Conservation (phyloP, 805 yeast species). For the Zygotorulaspora chibaensis region DNA sequence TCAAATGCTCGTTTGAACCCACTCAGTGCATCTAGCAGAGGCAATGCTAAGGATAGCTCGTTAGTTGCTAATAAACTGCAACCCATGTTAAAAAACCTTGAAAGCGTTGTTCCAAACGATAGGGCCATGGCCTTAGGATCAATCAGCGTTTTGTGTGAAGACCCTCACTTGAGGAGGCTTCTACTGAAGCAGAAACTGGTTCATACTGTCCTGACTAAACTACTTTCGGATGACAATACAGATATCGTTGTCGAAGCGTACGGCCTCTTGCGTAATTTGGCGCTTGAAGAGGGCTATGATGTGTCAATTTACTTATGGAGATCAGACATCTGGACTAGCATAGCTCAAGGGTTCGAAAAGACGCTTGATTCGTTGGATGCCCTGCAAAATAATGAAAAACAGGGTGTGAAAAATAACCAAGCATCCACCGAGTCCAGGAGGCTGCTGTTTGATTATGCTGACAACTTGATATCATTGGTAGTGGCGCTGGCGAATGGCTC, state of each 20-base stretch:
- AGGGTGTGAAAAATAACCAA: slow-evolving; percentile 20
- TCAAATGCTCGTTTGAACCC: slow-evolving; percentile 40
- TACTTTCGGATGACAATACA: slow-evolving; percentile 60
- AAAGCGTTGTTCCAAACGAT: slow-evolving; percentile 63
- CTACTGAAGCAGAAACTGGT: slow-evolving; percentile 71
- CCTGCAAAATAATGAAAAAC: slow-evolving; percentile 23
- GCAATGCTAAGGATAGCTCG: slow-evolving; percentile 45
- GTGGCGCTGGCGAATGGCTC: slow-evolving; percentile 63
- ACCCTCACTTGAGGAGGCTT: slow-evolving; percentile 53
- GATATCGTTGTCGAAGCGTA: slow-evolving; percentile 77
- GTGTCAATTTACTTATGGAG: slow-evolving; percentile 73
- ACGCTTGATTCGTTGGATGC: slow-evolving; percentile 46
- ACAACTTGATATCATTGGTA: slow-evolving; percentile 65
- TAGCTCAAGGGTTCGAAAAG: slow-evolving; percentile 50
- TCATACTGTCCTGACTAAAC: slow-evolving; percentile 56
- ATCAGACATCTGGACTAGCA: slow-evolving; percentile 64
- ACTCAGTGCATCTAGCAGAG: slow-evolving; percentile 21
- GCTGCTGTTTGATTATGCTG: slow-evolving; percentile 61
- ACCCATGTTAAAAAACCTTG: slow-evolving; percentile 64
- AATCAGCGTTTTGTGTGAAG: slow-evolving; percentile 67
- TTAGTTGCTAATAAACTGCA: slow-evolving; percentile 53
- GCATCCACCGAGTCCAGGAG: slow-evolving; percentile 40
- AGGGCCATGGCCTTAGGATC: slow-evolving; percentile 73
- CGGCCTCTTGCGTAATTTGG: slow-evolving; percentile 75
- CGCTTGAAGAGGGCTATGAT: slow-evolving; percentile 85